Evolutionary conservation across 106 monocot species (phyloP), one percentile per base, ranked within the genome.

Genomic region (Phalaenopsis aphrodite): DNA sequence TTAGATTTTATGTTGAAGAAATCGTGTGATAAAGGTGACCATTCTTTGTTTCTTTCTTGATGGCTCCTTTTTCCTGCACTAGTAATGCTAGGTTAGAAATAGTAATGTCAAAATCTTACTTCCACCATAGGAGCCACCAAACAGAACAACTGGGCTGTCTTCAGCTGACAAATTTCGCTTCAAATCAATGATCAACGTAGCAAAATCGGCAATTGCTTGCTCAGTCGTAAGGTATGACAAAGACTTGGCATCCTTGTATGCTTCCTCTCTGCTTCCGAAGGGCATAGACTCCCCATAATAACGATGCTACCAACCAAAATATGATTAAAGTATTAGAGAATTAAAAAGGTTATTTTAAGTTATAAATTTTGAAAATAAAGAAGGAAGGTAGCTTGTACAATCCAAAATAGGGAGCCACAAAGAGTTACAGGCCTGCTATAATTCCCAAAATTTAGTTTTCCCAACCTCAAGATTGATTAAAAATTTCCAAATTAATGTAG

Each of bases 221-320:
- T 92, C 96, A 7, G 96, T 78, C 16, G 96, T 96, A 71, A 96
- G 88, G 79, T 94, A 85, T 38, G 96, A 75, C 77, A 96, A 79
- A 9, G 94, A 90, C 75, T 85, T 72, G 5, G 88, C 83, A 82
- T 92, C 81, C 57, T 85, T 87, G 75, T 96, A 96, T 66, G 96
- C 90, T 80, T 57, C 81, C 23, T 90, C 94, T 87, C 86, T 83
- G 83, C 94, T 96, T 8, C 96, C 96, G 61, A 81, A 96, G 5
- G 93, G 96, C 94, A 94, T 94, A 5, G 96, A 96, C 46, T 92
- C 76, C 4, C 96, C 96, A 81, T 96, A 94, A 80, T 96, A 94
- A 24, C 96, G 91, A 75, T 94, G 96, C 96, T 96, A 81, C 76
- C 42, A 82, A 75, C 46, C 45, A 64, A 12, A 43, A 42, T 49